phyloP scores from a whole-genome alignment of 495 filamentous ascomycete species.

The Tuber melanosporum region DNA sequence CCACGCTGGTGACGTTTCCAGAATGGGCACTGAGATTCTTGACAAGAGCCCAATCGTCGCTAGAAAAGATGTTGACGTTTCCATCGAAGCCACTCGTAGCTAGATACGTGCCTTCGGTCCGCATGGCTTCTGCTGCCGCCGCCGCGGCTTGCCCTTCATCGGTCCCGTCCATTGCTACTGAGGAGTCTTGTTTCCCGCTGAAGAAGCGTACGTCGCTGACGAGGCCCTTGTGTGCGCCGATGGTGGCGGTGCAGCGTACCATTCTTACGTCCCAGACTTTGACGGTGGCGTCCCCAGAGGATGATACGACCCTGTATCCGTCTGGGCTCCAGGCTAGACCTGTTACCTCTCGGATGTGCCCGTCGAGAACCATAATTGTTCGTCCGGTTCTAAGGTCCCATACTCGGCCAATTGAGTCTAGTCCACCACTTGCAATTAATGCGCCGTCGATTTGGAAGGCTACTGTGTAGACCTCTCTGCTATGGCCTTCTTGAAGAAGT shows the following conservation, averaged over 20 bases:
- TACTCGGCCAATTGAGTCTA: constrained; percentile 89
- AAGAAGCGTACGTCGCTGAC: constrained; percentile 93
- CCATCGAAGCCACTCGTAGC: constrained; percentile 89
- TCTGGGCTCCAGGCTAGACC: constrained; percentile 88
- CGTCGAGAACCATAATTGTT: constrained; percentile 90
- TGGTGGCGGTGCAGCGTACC: constrained; percentile 69
- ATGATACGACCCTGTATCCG: constrained; percentile 78
- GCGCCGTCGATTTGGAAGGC: constrained; percentile 86
- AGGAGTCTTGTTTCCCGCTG: constrained; percentile 53
- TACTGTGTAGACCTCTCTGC: constrained; percentile 80
- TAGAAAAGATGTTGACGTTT: constrained; percentile 90
- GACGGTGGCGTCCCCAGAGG: constrained; percentile 89
- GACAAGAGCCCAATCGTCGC: constrained; percentile 88
- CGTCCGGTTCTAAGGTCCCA: constrained; percentile 95
- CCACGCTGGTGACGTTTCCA: constrained; percentile 80
- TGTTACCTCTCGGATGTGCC: constrained; percentile 79
- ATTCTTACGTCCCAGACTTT: constrained; percentile 97
- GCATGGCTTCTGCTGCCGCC: constrained; percentile 42
- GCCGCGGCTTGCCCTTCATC: constrained; percentile 45
- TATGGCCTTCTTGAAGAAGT: constrained; percentile 89
- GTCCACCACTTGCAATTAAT: constrained; percentile 77
- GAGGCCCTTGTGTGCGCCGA: constrained; percentile 85
- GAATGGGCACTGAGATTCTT: constrained; percentile 85
- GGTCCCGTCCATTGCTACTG: constrained; percentile 36
- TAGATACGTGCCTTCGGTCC: constrained; percentile 77